phyloP scores from a whole-genome alignment of 192 early-diverging fungal species.

The Coemansia furcata region DNA sequence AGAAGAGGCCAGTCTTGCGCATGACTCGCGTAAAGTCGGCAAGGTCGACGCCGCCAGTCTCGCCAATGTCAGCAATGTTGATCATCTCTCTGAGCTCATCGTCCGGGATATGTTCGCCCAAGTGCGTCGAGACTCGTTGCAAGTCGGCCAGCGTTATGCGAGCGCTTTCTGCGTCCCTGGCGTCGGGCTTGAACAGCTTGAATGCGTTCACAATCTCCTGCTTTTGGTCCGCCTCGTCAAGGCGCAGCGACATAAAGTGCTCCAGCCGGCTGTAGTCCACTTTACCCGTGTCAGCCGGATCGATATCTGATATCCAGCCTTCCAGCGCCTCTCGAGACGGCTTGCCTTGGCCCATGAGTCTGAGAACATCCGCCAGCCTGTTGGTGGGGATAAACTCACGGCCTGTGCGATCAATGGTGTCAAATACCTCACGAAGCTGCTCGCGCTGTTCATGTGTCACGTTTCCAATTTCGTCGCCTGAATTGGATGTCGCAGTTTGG shows the following conservation, averaged over 20 bases:
- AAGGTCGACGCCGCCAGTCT: constrained; percentile 63
- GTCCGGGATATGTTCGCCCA: constrained; percentile 65
- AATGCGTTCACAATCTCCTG: constrained; percentile 77
- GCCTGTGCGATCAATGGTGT: constrained; percentile 26
- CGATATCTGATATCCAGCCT: constrained; percentile 24
- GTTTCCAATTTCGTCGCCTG: constrained; percentile 29
- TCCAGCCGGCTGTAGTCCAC: constrained; percentile 33
- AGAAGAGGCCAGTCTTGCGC: constrained; percentile 59
- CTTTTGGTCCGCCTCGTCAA: constrained; percentile 53
- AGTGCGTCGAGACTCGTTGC: constrained; percentile 58
- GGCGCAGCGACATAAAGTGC: constrained; percentile 27
- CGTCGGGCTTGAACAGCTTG: constrained; percentile 71
- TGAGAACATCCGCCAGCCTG: constrained; percentile 16
- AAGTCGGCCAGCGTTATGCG: constrained; percentile 76
- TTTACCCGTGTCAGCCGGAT: constrained; percentile 29
- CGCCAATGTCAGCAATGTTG: constrained; percentile 61
- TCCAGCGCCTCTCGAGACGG: not conserved
- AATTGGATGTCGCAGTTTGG: not conserved
- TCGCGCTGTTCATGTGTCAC: constrained; percentile 38
- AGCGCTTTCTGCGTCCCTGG: constrained; percentile 56
- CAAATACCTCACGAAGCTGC: constrained; percentile 42
- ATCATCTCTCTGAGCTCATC: constrained; percentile 69
- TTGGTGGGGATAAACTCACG: constrained; percentile 30
- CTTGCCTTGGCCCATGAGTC: constrained; percentile 15
- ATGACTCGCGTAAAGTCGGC: constrained; percentile 65